These are phyloP conservation scores for Aspergillus taichungensis DNA, from an alignment of 495 filamentous ascomycete genomes.

Conservation along the genomic window DNA sequence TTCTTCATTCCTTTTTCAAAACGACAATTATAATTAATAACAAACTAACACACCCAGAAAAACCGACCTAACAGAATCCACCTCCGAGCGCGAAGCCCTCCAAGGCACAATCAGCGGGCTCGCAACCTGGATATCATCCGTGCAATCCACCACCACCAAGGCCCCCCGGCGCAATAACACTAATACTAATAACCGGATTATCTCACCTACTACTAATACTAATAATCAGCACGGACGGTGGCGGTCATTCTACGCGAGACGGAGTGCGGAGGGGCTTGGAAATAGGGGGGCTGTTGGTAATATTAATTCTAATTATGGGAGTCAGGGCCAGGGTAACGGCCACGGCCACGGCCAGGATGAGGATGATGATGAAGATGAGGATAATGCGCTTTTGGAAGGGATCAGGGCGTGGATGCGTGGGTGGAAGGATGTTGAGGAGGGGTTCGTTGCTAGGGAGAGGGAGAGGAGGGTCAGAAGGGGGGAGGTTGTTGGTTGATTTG, in stretches of 20 bases:
- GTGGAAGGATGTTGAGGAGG: conserved; percentile 33
- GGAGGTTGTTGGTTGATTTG: neutral
- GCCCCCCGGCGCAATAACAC: too few species aligned
- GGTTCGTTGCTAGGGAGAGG: conserved; percentile 19
- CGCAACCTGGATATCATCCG: conserved; percentile 18
- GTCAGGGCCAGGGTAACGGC: too few species aligned
- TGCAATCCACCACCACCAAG: too few species aligned
- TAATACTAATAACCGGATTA: too few species aligned
- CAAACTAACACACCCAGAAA: conserved; percentile 13
- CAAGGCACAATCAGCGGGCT: conserved; percentile 30
- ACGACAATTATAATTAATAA: too few species aligned
- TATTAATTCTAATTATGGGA: too few species aligned
- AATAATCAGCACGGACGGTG: conserved; percentile 9
- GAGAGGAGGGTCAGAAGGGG: conserved; percentile 15
- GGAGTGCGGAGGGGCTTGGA: too few species aligned
- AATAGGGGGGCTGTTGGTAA: too few species aligned
- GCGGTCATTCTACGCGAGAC: neutral
- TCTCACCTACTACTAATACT: too few species aligned
- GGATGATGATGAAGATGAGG: conserved; percentile 11
- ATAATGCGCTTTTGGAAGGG: conserved; percentile 26
- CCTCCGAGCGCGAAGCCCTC: conserved; percentile 28
- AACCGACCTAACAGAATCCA: conserved; percentile 23
- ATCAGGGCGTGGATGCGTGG: conserved; percentile 35
- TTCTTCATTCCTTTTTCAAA: too few species aligned
- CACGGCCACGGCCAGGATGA: neutral